Evolutionary conservation across 1,139 yeast species (phyloP).

Genomic region (Trichomonascaceae sp.): DNA sequence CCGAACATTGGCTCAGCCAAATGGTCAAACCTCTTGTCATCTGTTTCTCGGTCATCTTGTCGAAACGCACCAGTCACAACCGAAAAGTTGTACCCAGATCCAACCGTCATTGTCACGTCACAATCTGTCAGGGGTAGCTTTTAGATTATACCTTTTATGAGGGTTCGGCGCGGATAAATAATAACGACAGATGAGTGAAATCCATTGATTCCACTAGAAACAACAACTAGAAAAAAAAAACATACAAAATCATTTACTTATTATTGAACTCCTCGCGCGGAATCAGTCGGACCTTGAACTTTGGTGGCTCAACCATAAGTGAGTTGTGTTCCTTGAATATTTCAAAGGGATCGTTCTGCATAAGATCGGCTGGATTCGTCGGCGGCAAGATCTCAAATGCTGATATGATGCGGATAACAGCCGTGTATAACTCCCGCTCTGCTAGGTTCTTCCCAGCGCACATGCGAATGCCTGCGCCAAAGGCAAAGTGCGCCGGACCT

Average conservation of each 20-base stretch:
- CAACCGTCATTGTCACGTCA: too few species aligned
- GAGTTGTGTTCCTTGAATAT: constrained; percentile 14
- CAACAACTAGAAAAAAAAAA: too few species aligned
- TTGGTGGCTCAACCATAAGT: constrained; percentile 16
- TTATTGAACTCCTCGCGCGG: too few species aligned
- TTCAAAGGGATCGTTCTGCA: constrained; percentile 13
- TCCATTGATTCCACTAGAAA: too few species aligned
- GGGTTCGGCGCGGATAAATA: too few species aligned
- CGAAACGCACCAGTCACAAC: constrained; percentile 46
- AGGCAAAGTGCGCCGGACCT: constrained; percentile 38
- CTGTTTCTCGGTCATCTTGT: constrained; percentile 35
- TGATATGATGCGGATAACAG: constrained; percentile 30
- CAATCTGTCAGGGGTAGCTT: too few species aligned
- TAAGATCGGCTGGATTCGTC: constrained; percentile 14
- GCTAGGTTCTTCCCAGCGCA: constrained; percentile 59
- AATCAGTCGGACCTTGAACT: constrained; percentile 14
- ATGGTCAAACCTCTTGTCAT: constrained; percentile 38
- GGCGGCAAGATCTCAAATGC: constrained; percentile 34
- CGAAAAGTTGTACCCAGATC: too few species aligned
- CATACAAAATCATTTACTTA: too few species aligned
- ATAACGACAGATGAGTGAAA: too few species aligned
- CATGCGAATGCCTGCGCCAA: constrained; percentile 60
- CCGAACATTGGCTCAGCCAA: constrained; percentile 36
- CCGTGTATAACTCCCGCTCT: constrained; percentile 43
- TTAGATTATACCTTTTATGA: too few species aligned